A percentile compares a stretch with the other conserved stretches of the same genome.
Evolutionary conservation across 106 monocot genomes (phyloP).

Genomic region (Dactylorhiza incarnata): DNA sequence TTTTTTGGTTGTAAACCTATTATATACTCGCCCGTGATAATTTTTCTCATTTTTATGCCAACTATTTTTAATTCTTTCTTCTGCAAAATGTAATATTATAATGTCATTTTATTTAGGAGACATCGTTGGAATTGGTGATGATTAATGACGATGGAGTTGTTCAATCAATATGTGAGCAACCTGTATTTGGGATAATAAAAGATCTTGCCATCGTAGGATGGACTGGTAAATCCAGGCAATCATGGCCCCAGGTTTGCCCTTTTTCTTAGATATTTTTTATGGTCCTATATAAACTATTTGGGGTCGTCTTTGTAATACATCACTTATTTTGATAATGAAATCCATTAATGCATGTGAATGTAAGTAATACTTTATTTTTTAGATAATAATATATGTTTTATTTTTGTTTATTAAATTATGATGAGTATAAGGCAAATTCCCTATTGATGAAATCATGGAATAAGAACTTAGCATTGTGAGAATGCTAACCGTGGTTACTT

Average conservation of each 20-base stretch:
- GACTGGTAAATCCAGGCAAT: constrained; percentile 32
- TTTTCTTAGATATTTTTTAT: not conserved
- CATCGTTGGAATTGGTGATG: constrained; percentile 68
- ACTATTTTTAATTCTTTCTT: not conserved
- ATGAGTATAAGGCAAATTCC: too few relatives aligned
- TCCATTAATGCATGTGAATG: too few relatives aligned
- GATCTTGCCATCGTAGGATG: constrained; percentile 64
- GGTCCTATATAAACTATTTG: too few relatives aligned
- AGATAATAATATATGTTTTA: too few relatives aligned
- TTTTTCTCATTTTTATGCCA: not conserved
- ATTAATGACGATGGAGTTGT: constrained; percentile 71
- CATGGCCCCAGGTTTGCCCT: constrained; percentile 32
- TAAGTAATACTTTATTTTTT: too few relatives aligned
- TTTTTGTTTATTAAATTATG: too few relatives aligned
- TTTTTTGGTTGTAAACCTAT: not conserved
- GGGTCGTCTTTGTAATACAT: too few relatives aligned
- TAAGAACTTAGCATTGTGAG: not conserved
- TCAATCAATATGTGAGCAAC: constrained; percentile 76
- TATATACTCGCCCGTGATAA: not conserved
- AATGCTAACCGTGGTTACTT: too few relatives aligned
- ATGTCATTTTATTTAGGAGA: constrained; percentile 48
- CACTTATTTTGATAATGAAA: too few relatives aligned
- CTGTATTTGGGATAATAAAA: constrained; percentile 84
- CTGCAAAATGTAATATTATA: not conserved
- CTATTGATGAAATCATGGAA: too few relatives aligned